phyloP scores from a whole-genome alignment of 768 basidiomycete species.

The Tulasnella sp. region DNA sequence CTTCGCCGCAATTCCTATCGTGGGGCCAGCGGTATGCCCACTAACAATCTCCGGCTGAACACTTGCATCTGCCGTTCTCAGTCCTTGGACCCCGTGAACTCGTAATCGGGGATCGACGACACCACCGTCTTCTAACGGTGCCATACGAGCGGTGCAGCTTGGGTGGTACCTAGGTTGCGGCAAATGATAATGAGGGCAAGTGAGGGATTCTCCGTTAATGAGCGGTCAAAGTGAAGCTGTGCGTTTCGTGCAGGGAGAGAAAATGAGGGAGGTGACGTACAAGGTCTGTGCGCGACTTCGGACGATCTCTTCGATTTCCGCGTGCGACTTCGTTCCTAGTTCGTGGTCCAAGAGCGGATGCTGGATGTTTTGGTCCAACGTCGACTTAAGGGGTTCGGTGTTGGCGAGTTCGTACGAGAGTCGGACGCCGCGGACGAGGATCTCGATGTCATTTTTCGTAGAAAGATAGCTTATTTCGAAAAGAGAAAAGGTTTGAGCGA shows the following conservation, averaged over 20 bases:
- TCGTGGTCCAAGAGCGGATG: slow-evolving; percentile 40
- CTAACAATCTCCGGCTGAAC: slow-evolving; percentile 37
- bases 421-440: slow-evolving; percentile 7
- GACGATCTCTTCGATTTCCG: slow-evolving; percentile 34
- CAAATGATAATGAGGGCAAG: background rate
- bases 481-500: too few relatives aligned
- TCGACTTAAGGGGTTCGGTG: slow-evolving; percentile 22
- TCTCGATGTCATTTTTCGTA: slow-evolving; percentile 5
- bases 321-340: slow-evolving; percentile 30
- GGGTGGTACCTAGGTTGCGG: slow-evolving; percentile 28
- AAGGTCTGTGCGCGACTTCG: slow-evolving; percentile 35
- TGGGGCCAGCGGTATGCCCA: slow-evolving; percentile 7
- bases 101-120: slow-evolving; percentile 40
- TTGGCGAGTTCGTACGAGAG: background rate
- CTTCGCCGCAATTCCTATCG: slow-evolving; percentile 23
- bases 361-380: slow-evolving; percentile 32
- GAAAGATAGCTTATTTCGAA: background rate
- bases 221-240: background rate
- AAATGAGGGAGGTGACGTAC: slow-evolving; percentile 36
- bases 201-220: background rate
- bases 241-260: background rate
- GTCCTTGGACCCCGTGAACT: slow-evolving; percentile 38
- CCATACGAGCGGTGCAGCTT: slow-evolving; percentile 36
- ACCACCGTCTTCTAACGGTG: slow-evolving; percentile 32
- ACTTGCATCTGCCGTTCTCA: slow-evolving; percentile 44